A percentile compares a stretch with the other conserved stretches of the same genome.
phyloP scores from a whole-genome alignment of 2,329 filamentous ascomycete genomes.

The Bipolaris bicolor region DNA sequence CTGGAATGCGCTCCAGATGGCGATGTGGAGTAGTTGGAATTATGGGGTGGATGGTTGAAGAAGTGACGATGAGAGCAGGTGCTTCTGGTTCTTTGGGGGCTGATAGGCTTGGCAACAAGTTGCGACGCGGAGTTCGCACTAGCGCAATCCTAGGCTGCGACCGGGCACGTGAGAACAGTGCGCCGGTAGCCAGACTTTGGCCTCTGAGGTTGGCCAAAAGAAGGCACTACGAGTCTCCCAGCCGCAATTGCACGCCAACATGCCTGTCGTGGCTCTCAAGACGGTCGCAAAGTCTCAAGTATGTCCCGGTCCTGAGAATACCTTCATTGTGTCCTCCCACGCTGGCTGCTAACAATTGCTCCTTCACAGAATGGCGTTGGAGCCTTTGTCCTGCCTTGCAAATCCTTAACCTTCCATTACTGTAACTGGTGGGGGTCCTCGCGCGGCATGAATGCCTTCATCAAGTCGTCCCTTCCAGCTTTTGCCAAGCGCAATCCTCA shows the following conservation, averaged over 20 bases:
- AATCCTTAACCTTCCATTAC: slow-evolving; percentile 93
- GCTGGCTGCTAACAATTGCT: slow-evolving; percentile 15
- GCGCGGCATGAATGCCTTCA: slow-evolving; percentile 89
- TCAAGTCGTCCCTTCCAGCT: slow-evolving; percentile 73
- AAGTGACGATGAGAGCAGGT: slow-evolving; percentile 26
- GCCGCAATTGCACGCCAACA: slow-evolving; percentile 38
- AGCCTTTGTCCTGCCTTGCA: slow-evolving; percentile 97
- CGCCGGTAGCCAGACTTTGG: slow-evolving; percentile 24
- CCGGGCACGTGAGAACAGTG: slow-evolving; percentile 35
- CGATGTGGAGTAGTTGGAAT: slow-evolving; percentile 40
- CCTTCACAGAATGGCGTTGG: slow-evolving; percentile 84
- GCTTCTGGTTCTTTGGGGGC: slow-evolving; percentile 5
- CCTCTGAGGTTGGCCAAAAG: slow-evolving; percentile 3
- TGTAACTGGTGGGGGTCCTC: slow-evolving; percentile 96
- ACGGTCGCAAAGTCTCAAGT: slow-evolving; percentile 64
- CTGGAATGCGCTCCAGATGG: slow-evolving; percentile 46
- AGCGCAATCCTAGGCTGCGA: slow-evolving; percentile 26
- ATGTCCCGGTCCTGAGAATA: slow-evolving; percentile 30
- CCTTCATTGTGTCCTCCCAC: neutral
- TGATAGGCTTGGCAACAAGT: slow-evolving; percentile 18
- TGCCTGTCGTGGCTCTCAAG: slow-evolving; percentile 59
- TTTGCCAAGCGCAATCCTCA: slow-evolving; percentile 85
- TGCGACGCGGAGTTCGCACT: slow-evolving; percentile 29
- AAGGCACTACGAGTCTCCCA: slow-evolving; percentile 8
- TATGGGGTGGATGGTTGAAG: slow-evolving; percentile 14